Evolutionary conservation across 1,284 basidiomycete species (phyloP).

Genomic region (Austroboletus niveus): DNA sequence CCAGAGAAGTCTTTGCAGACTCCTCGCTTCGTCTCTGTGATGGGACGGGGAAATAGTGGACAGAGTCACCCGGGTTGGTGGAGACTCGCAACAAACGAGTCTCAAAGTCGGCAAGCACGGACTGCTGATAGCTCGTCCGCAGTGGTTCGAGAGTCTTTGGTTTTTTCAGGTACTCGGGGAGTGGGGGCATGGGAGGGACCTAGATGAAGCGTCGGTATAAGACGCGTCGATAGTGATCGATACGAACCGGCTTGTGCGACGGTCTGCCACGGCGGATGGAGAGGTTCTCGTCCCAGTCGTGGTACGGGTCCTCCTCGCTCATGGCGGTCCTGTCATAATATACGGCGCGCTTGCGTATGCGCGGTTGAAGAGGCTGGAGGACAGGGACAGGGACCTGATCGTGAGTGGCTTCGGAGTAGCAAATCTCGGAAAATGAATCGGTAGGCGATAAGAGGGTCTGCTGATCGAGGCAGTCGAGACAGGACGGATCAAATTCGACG

Average conservation of each 20-base stretch:
- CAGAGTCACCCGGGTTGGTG: constrained; percentile 29
- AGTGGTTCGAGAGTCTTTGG: constrained; percentile 5
- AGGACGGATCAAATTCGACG: constrained; percentile 33
- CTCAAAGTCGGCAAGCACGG: constrained; percentile 32
- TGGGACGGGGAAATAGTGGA: constrained; percentile 34
- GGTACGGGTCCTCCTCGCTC: constrained; percentile 36
- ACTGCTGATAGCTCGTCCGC: constrained; percentile 30
- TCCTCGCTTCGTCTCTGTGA: constrained; percentile 34
- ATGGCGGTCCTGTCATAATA: constrained; percentile 33
- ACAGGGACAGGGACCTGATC: constrained; percentile 26
- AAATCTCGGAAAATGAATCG: constrained; percentile 34
- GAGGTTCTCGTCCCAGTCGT: constrained; percentile 35
- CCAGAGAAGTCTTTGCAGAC: constrained; percentile 25
- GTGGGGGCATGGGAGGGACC: constrained; percentile 28
- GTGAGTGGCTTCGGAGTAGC: constrained; percentile 34
- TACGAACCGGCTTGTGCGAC: constrained; percentile 24
- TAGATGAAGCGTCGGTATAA: constrained; percentile 13
- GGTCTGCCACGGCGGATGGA: constrained; percentile 19
- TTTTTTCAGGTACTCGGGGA: constrained; percentile 28
- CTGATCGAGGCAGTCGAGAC: constrained; percentile 35
- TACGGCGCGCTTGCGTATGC: constrained; percentile 29
- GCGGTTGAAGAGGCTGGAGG: constrained; percentile 31
- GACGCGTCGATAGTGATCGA: background rate
- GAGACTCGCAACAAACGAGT: constrained; percentile 27
- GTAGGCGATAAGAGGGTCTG: constrained; percentile 35